A percentile compares a stretch with the other conserved stretches of the same genome.
Conservation (phyloP, 306 rosid species). For the Trifolium pratense region DNA sequence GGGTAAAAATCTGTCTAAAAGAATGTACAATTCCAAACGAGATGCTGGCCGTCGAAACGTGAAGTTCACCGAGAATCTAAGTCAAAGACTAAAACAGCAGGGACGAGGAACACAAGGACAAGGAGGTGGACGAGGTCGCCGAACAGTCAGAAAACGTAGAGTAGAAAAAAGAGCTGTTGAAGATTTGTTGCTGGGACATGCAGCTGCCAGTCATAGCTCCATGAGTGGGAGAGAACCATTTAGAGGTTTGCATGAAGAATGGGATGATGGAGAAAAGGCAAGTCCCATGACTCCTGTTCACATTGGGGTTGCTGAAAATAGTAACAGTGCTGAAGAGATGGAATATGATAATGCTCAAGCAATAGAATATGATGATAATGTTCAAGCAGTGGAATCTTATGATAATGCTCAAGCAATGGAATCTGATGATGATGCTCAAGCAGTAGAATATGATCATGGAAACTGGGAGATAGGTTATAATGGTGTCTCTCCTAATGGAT, state of each 20-base stretch:
- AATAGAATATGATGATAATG: not conserved
- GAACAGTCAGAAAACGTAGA: slow-evolving; percentile 86
- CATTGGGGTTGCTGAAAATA: slow-evolving; percentile 58
- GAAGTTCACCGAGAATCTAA: slow-evolving; percentile 52
- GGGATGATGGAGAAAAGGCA: slow-evolving; percentile 75
- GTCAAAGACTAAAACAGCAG: slow-evolving; percentile 60
- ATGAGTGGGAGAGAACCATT: slow-evolving; percentile 67
- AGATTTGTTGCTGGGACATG: slow-evolving; percentile 56
- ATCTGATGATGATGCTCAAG: slow-evolving; percentile 81
- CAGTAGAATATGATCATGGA: slow-evolving; percentile 77
- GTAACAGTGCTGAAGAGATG: slow-evolving; percentile 64
- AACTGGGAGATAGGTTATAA: slow-evolving; percentile 82
- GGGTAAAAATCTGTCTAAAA: slow-evolving; percentile 64
- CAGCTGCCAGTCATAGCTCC: slow-evolving; percentile 49
- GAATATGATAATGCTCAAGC: slow-evolving; percentile 58
- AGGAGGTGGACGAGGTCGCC: slow-evolving; percentile 84
- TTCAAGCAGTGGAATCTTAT: not conserved
- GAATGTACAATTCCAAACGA: slow-evolving; percentile 55
- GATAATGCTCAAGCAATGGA: slow-evolving; percentile 40
- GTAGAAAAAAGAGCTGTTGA: slow-evolving; percentile 69
- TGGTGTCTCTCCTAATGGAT: slow-evolving; percentile 61
- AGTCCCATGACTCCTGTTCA: slow-evolving; percentile 45
- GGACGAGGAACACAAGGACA: slow-evolving; percentile 62
- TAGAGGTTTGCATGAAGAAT: slow-evolving; percentile 67
- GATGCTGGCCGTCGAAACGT: slow-evolving; percentile 47